Evolutionary conservation across 176 grass and related monocot genomes (phyloP).

Genomic region (Aegilops bicornis): DNA sequence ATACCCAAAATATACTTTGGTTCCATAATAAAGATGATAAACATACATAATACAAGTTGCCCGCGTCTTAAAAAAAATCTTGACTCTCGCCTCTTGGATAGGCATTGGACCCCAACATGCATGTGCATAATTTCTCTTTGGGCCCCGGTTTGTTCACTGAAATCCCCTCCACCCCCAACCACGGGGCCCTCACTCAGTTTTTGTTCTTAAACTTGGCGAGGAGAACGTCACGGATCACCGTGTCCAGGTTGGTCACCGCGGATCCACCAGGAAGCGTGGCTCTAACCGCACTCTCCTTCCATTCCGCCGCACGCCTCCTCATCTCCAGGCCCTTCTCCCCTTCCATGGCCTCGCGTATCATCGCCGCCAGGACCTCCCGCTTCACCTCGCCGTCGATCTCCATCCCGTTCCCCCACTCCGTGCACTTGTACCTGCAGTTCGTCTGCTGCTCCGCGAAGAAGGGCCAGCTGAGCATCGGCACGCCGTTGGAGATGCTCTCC

Average conservation of each 20-base stretch:
- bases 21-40: too few relatives aligned
- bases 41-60: too few relatives aligned
- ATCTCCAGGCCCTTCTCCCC: constrained; percentile 56
- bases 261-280: constrained; percentile 26
- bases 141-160: too few relatives aligned
- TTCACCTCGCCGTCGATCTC: constrained; percentile 59
- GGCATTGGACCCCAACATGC: too few relatives aligned
- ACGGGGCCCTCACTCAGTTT: too few relatives aligned
- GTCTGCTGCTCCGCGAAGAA: constrained; percentile 80
- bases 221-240: constrained; percentile 7
- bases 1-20: too few relatives aligned
- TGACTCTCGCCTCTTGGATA: too few relatives aligned
- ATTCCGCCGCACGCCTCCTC: constrained; percentile 35
- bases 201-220: background rate
- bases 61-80: too few relatives aligned
- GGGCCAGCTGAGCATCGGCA: constrained; percentile 77
- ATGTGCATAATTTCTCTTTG: too few relatives aligned
- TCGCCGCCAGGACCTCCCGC: constrained; percentile 32
- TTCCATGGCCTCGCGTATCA: constrained; percentile 51
- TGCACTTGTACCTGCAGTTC: constrained; percentile 58
- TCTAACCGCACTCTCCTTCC: constrained; percentile 36
- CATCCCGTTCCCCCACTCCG: constrained; percentile 59
- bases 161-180: too few relatives aligned
- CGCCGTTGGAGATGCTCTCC: constrained; percentile 62
- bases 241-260: constrained; percentile 4